Base-by-base conservation (phyloP, 2,329 filamentous ascomycete genomes). In the Penicillium sp. region DNA sequence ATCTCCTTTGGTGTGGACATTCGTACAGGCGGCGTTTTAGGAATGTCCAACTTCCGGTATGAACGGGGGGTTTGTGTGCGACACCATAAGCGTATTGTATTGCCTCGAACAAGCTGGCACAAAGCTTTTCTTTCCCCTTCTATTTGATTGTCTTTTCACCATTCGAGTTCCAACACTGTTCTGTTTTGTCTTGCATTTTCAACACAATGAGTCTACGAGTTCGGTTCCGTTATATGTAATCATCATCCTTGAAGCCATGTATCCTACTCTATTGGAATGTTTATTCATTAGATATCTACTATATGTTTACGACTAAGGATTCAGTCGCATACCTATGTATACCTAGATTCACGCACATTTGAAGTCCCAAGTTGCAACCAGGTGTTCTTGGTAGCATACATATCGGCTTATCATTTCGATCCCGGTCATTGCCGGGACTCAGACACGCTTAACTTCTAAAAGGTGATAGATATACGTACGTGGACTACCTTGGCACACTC, bases 1-100 rank as follows among this genome's bases (percentile, higher is more conserved):
- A 47, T 43, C 43, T 52, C 30, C 24, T 52, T 35, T 47, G 26
- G 53, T 33, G 43, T 51, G 49, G 28, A 47, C 33, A 56, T 20
- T 51, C 30, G 55, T 51, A 50, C 55, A 56, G 30, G 33, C 30
- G 55, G 50, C 46, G 55, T 47, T 57, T 33, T 43, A 38, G 47
- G 55, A 42, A 49, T 38, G 47, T 42, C 18, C 26, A 47, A 20
- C 51, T 47, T 43, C 38, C 26, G 42, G 42, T 47, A 53, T 46
- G 28, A 52, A 47, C 42, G 28, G 14, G 40, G 30, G 26, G 42
- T 43, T 30, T 52, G 38, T 52, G 42, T 23, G 33, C 12, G 38
- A 52, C 23, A 42, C 23, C 21, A 52, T 33, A 45, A 43, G 49
- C 49, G 38, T 35, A 33, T 56, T 52, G 35, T 50, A 35, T 20